Evolutionary conservation across 805 yeast genomes (phyloP), one percentile per base, ranked within the genome.

Genomic region (Saccharomyces paradoxus): DNA sequence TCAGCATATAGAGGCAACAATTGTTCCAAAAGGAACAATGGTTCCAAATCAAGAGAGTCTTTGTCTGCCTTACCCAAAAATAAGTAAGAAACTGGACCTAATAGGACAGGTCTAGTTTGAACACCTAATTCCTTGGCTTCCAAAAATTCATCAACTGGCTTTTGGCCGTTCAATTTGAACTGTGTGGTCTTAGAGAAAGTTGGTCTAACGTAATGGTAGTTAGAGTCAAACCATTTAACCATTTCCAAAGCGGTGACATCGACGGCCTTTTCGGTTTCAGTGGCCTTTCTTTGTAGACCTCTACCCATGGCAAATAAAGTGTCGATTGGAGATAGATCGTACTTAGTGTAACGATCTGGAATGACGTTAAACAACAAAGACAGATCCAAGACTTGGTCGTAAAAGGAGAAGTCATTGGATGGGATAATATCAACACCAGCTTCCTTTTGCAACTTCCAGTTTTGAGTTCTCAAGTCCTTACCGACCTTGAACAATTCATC

Each of bases 171-270:
- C 76, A 94, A 87, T 81, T 94, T 91, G 88, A 94, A 94, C 71
- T 85, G 85, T 62, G 97, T 92, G 65, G 89, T 81, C 81, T 90
- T 84, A 55, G 96, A 87, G 82, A 94, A 91, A 65, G 99, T 94
- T 77, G 99, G 99, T 82, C 99, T 89, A 71, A 94, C 98, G 76
- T 94, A 94, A 79, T 94, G 99, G 89, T 94, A 94, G 89, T 94
- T 94, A 63, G 97, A 88, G 78, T 94, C 99, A 69, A 94, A 94
- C 99, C 99, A 94, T 82, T 94, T 94, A 67, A 94, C 99, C 99
- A 94, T 94, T 83, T 94, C 96, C 74, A 89, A 82, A 68, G 99
- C 99, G 60, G 98, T 92, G 59, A 94, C 99, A 76, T 94, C 99
- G 66, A 94, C 96, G 65, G 96, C 96, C 67, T 86, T 81, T 59